Evolutionary conservation across 129 eudicot genomes (phyloP).

Genomic region (sunflower (Helianthus annuus)): DNA sequence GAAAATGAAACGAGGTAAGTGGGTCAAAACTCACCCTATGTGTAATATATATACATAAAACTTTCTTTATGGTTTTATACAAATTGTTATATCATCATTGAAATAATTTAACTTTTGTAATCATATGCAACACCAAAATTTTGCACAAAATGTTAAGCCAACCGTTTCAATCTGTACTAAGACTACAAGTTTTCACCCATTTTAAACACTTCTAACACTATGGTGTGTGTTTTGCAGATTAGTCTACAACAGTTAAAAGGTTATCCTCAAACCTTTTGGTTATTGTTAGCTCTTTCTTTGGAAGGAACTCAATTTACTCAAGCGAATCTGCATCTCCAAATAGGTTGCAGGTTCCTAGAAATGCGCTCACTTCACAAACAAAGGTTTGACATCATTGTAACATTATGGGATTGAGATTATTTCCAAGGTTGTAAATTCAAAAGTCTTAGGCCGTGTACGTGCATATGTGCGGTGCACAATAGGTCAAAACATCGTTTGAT

Average conservation of each 20-base stretch:
- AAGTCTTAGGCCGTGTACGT: neutral
- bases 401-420: neutral
- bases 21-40: neutral
- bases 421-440: too few species aligned
- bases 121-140: neutral
- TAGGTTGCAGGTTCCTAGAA: constrained; percentile 75
- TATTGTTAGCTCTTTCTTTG: constrained; percentile 71
- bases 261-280: constrained; percentile 77
- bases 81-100: neutral
- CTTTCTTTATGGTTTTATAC: neutral
- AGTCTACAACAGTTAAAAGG: constrained; percentile 75
- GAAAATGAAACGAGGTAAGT: neutral
- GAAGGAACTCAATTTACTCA: constrained; percentile 91
- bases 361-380: constrained; percentile 83
- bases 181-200: neutral
- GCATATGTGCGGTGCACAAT: neutral
- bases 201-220: neutral
- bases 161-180: too few species aligned
- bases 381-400: constrained; percentile 46
- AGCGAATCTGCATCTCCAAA: constrained; percentile 81
- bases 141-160: neutral
- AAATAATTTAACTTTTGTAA: neutral
- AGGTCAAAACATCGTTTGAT: neutral
- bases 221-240: constrained; percentile 41
- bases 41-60: neutral